phyloP scores from a whole-genome alignment of 2,329 filamentous ascomycete genomes.

The Clonostachys sp. region DNA sequence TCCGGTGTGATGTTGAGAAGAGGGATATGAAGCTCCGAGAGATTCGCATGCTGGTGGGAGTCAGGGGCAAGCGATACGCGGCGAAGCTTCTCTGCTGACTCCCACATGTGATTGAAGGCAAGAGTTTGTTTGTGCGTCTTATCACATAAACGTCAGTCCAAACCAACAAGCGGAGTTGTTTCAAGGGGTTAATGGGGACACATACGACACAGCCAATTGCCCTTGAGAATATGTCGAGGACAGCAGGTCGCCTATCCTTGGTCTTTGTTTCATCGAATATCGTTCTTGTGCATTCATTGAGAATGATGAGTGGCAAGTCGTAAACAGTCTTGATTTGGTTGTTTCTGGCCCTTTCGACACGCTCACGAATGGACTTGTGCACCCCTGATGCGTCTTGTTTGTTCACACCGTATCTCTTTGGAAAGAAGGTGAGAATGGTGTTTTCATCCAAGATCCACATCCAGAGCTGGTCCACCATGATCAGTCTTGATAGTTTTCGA shows the following conservation, averaged over 20 bases:
- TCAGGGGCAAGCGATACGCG: no score
- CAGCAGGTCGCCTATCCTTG: slow-evolving; percentile 22
- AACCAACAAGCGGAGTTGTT: background rate
- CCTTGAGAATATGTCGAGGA: slow-evolving; percentile 33
- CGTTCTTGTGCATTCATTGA: slow-evolving; percentile 31
- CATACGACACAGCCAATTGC: slow-evolving; percentile 34
- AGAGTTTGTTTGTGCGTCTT: slow-evolving; percentile 12
- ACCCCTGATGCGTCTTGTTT: slow-evolving; percentile 31
- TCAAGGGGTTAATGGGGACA: background rate
- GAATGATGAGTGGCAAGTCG: slow-evolving; percentile 35
- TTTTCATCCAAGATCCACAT: slow-evolving; percentile 32
- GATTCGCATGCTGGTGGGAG: slow-evolving; percentile 26
- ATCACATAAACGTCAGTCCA: background rate
- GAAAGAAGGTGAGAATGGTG: slow-evolving; percentile 31
- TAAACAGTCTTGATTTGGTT: slow-evolving; percentile 27
- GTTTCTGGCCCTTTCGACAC: slow-evolving; percentile 13
- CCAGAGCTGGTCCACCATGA: slow-evolving; percentile 40
- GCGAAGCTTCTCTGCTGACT: slow-evolving; percentile 3
- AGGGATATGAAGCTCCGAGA: background rate
- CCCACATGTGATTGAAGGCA: slow-evolving; percentile 27
- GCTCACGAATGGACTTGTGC: slow-evolving; percentile 29
- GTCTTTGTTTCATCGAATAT: slow-evolving; percentile 32
- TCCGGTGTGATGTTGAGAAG: slow-evolving; percentile 36
- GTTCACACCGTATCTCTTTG: slow-evolving; percentile 34
- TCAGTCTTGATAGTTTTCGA: slow-evolving; percentile 6